Percentiles rank a stretch among this genome's conserved stretches.
These are phyloP conservation scores for Ochromonas danica DNA, from an alignment of 108 stramenopile genomes.

Conservation along the genomic window DNA sequence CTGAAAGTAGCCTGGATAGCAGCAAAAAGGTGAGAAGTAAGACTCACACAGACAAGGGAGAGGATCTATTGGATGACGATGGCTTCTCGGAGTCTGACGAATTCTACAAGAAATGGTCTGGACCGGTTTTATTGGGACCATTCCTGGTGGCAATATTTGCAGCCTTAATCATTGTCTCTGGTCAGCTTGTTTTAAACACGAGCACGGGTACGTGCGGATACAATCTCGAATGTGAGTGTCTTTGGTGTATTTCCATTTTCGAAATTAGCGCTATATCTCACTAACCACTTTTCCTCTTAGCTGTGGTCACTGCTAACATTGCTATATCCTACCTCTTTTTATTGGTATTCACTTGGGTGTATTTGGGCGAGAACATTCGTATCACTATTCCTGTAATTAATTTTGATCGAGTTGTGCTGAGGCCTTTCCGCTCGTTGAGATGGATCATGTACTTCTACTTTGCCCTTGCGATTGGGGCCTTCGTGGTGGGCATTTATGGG, in stretches of 20 bases:
- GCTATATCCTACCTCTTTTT: slow-evolving; percentile 17
- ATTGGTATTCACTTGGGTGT: slow-evolving; percentile 25
- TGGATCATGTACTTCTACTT: neutral
- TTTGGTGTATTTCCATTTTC: neutral
- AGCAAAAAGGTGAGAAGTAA: too few relatives aligned
- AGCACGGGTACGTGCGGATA: neutral
- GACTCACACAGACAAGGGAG: too few relatives aligned
- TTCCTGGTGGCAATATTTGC: slow-evolving; percentile 10
- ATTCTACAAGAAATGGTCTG: slow-evolving; percentile 30
- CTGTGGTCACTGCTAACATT: neutral
- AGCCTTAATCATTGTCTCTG: neutral
- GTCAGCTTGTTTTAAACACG: slow-evolving; percentile 24
- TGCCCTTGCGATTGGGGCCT: neutral
- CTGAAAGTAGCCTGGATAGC: too few relatives aligned
- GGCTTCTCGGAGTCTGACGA: neutral
- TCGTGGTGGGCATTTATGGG: slow-evolving; percentile 7
- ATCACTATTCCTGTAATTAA: neutral
- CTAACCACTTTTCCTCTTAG: neutral
- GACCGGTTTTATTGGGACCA: slow-evolving; percentile 24
- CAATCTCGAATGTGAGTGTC: slow-evolving; percentile 2
- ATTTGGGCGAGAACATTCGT: neutral
- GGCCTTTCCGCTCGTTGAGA: slow-evolving; percentile 17
- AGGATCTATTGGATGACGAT: too few relatives aligned
- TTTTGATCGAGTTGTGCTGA: neutral
- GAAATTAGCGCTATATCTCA: neutral